Evolutionary conservation across 139 green algal species (phyloP), one percentile per base, ranked within the genome.

Genomic region (Chlorella sorokiniana): DNA sequence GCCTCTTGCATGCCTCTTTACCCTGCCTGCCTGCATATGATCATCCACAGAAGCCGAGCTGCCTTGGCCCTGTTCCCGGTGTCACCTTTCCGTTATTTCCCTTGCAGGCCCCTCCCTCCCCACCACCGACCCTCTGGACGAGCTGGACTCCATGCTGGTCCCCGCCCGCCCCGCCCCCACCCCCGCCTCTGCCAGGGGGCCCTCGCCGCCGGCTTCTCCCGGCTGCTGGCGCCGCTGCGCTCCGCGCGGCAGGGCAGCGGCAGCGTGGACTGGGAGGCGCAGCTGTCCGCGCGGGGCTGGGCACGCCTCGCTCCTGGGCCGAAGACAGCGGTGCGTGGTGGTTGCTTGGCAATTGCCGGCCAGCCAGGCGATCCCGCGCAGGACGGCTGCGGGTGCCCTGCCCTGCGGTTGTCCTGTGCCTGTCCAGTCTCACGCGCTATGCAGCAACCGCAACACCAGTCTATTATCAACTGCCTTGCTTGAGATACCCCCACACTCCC

Each of bases 201-300:
- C 23, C 41, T 81, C 20, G 59, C 40, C 20, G 56, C 38, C 18
- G 75, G 75, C 75, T 29, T 81, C 59, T 56, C 35, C 56, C 29
- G 31, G 59, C 75, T 81, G 56, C 75, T 81, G 59, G 62, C 62
- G 27, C 75, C 56, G 40, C 75, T 81, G 75, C 72, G 72, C 35
- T 62, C n/a, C 29, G 56, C 75, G 37, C 72, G 51, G 62, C 44
- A 70, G 35, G 48, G 14, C 3, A 6, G n/a, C 0, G 51, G 27
- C 6, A 38, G 25, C 23, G 54, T 23, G 23, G 64, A 78, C 48
- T 83, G 78, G 78, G 52, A 25, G 29, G 20, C 33, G 2, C 63
- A 76, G 33, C 23, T 82, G 76, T 61, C 69, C 10, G 18, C 42
- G 11, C 73, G 73, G 31, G 73, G 54, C 54, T 69, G 11, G 73